Conservation (phyloP, 1,284 basidiomycete genomes). For the Ganoderma meredithae region DNA sequence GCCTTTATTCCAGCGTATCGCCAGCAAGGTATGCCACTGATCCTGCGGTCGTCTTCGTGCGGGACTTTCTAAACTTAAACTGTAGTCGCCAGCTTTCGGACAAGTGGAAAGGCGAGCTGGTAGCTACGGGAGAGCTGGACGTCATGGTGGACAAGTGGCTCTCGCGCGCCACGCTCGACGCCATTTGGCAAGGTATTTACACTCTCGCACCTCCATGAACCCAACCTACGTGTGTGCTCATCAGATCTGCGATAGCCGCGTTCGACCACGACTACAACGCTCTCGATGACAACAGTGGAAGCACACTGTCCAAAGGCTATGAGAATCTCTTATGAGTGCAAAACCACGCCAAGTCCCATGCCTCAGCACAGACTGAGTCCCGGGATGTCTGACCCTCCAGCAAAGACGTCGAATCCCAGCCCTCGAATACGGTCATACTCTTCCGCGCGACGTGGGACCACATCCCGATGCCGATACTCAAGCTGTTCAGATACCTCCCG, state of each 20-base stretch:
- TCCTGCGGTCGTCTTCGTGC: too few relatives aligned
- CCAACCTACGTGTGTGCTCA: too few relatives aligned
- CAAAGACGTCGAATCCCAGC: slow-evolving; percentile 32
- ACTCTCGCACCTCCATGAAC: too few relatives aligned
- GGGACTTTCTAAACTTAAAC: too few relatives aligned
- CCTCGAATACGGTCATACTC: slow-evolving; percentile 29
- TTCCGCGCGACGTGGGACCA: slow-evolving; percentile 38
- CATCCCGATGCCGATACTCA: slow-evolving; percentile 35
- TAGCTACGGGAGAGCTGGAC: slow-evolving; percentile 8
- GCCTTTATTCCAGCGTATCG: slow-evolving; percentile 33
- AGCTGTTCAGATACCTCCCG: slow-evolving; percentile 38
- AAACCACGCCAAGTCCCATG: not conserved
- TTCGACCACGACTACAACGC: slow-evolving; percentile 42
- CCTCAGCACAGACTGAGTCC: not conserved
- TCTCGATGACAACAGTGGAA: slow-evolving; percentile 35
- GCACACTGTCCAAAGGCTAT: slow-evolving; percentile 36
- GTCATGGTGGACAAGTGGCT: slow-evolving; percentile 36
- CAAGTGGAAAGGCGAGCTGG: slow-evolving; percentile 31
- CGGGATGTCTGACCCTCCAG: not conserved
- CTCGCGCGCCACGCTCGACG: slow-evolving; percentile 41
- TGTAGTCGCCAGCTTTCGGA: slow-evolving; percentile 23
- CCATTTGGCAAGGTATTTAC: slow-evolving; percentile 40
- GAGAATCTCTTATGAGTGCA: slow-evolving; percentile 43
- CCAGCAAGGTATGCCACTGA: slow-evolving; percentile 23
- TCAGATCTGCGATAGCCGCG: slow-evolving; percentile 30